Evolutionary conservation across 2,329 filamentous ascomycete genomes (phyloP).

Genomic region (Leptosphaerulina australis): DNA sequence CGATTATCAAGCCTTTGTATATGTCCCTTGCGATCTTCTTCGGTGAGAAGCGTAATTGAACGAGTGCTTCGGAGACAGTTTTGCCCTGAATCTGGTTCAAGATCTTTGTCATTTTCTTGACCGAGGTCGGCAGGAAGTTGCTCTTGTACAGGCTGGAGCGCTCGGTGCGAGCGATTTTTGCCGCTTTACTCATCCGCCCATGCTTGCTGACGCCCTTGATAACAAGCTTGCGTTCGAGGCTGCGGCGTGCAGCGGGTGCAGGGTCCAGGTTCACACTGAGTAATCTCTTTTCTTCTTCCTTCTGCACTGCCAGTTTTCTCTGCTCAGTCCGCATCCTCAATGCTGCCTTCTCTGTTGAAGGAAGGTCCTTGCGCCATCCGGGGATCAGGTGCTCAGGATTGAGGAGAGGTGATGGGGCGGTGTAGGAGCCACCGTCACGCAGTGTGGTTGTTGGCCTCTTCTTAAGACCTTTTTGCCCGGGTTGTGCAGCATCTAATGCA

Average conservation of each 20-base stretch:
- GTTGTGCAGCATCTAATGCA: neutral
- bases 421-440: conserved; percentile 27
- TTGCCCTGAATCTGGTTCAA: conserved; percentile 91
- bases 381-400: conserved; percentile 34
- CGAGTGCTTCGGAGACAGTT: conserved; percentile 88
- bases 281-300: conserved; percentile 57
- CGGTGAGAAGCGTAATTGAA: conserved; percentile 93
- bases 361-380: conserved; percentile 29
- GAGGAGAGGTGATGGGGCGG: conserved; percentile 32
- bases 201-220: conserved; percentile 74
- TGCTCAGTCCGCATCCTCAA: conserved; percentile 21
- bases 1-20: conserved; percentile 76
- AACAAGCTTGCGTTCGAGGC: conserved; percentile 85
- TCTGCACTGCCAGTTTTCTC: conserved; percentile 12
- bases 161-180: conserved; percentile 71
- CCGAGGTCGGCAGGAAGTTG: conserved; percentile 77
- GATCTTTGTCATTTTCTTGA: conserved; percentile 89
- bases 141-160: conserved; percentile 66
- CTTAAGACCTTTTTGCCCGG: neutral
- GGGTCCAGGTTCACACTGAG: conserved; percentile 69
- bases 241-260: conserved; percentile 69
- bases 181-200: conserved; percentile 68
- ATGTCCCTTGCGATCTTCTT: conserved; percentile 90
- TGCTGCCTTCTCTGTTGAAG: conserved; percentile 20
- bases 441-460: conserved; percentile 7